Evolutionary conservation across 306 rosid genomes (phyloP), one percentile per base, ranked within the genome.

Genomic region (Aeschynomene evenia): DNA sequence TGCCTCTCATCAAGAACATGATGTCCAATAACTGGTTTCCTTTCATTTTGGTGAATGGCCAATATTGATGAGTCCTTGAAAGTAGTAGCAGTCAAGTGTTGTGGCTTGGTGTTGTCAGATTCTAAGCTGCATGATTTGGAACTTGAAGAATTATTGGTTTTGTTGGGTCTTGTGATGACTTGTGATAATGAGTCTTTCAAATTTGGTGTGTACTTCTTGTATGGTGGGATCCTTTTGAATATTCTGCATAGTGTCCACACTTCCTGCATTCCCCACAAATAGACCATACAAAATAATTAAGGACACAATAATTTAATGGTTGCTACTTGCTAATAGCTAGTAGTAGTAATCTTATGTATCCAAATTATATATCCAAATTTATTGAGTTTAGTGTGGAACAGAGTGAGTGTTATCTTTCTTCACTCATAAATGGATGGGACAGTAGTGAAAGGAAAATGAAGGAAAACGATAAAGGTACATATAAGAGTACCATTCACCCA

Each of bases 231-330:
- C 68, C 98, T 54, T 80, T 88, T 90, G 80, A 92, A 88, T 68
- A 92, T 90, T 71, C 92, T 50, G 83, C 98, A 92, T 0, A 92
- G 83, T 22, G 96, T 92, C 98, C 96, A 92, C 39, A 92, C 96
- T 79, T 92, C 98, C 98, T 92, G 89, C 71, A 70, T 79, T 59
- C 23, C 26, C 11, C 22, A 9, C 76, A 22, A 1, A 12, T 16
- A 57, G 12, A 2, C 34, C 43, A 7, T 7, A 31, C 5, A 60
- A 62, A 39, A n/a, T n/a, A n/a, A n/a, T n/a, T 6, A 50, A 18
- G 20, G 8, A 13, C 7, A 3, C 3, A 43, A 53, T 24, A 14
- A 4, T 24, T 63, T 12, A 45, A 28, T 16, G 10, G 15, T 29
- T 70, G 33, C 58, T n/a, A n/a, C n/a, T n/a, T n/a, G n/a, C n/a